Evolutionary conservation across 2,329 filamentous ascomycete species (phyloP), one percentile per base, ranked within the genome.

Genomic region (Arthrobotrys musiformis): DNA sequence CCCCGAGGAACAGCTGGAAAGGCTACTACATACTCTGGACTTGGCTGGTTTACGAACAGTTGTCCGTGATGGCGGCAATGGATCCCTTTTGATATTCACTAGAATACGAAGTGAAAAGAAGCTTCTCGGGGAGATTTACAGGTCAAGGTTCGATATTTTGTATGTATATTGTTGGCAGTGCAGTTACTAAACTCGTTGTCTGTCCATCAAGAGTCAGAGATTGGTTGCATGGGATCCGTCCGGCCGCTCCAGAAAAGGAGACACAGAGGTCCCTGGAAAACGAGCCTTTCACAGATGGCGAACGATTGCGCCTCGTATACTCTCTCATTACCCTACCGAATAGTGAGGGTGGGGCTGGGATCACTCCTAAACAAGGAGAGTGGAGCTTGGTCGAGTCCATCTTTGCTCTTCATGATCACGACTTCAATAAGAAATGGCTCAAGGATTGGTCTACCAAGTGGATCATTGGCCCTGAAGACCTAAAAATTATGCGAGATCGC

Each of bases 191-290:
- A 33, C 19, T 54, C 26, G 33, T 15, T 40, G 19, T 35, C 17
- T 17, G 4, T 13, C 9, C 13, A 42, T 62, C n/a, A 17, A 77
- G 95, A 79, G 90, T 97, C 17, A 92, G 93, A 82, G 95, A 98
- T 84, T 99, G 94, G 93, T 89, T 98, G 35, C 91, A 95, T 82
- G 93, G 94, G 63, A 91, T 97, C 67, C 90, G 93, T 79, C 88
- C 92, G 60, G 88, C 89, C 19, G 90, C 93, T 37, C 94, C 94
- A 0, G 88, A 90, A 69, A 90, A 90, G 81, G 90, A 96, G 79
- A 89, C 93, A 17, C 85, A 88, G 56, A 86, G 89, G 74, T 88
- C 90, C 13, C 88, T 96, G 63, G 86, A 90, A 73, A 85, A 88
- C 15, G 91, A 97, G 80, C 92, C 93, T 0, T 87, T 97, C 70